Evolutionary conservation across 2,329 filamentous ascomycete species (phyloP), one percentile per base, ranked within the genome.

Genomic region (Endothia cerciana): DNA sequence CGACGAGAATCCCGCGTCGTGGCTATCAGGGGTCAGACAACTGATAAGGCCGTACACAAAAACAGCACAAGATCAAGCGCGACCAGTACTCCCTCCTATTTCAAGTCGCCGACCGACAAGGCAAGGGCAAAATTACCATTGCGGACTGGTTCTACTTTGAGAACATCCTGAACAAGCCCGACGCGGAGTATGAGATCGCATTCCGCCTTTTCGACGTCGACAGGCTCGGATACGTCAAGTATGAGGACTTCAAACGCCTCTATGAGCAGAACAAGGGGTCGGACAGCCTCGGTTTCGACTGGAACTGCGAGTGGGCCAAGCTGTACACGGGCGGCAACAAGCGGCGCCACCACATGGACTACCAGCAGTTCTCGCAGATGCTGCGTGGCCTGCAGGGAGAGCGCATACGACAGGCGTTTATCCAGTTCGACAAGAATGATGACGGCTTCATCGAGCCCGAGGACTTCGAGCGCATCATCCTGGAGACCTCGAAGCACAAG

Each of bases 111-210:
- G 95, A 99, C 79, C 88, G 92, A 72, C 87, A 87, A 70, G 86
- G 83, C 71, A 83, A 83, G 55, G 94, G 94, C 69, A 89, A 86
- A 72, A 84, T 99, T 72, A 91, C 82, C 72, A 81, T 98, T 63
- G 83, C 88, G 67, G 95, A 99, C 81, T 99, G 94, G 93, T 89
- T 87, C 57, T 90, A 91, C 70, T 99, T 98, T 79, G 92, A 97
- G 81, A 96, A 97, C 82, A 87, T 99, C 69, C 89, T 99, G 66
- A 85, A 86, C 72, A 98, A 97, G 81, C 91, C 95, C 69, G 95
- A 98, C 75, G 95, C 95, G 77, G 95, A 99, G 81, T 99, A 99
- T 81, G 94, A 98, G 79, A 97, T 99, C 73, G 94, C 95, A 19
- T 99, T 98, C 82, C 92, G 95, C 73, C 86, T 99, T 64, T 99